Evolutionary conservation across 2,329 filamentous ascomycete species (phyloP).

Genomic region (Alternaria triticina): DNA sequence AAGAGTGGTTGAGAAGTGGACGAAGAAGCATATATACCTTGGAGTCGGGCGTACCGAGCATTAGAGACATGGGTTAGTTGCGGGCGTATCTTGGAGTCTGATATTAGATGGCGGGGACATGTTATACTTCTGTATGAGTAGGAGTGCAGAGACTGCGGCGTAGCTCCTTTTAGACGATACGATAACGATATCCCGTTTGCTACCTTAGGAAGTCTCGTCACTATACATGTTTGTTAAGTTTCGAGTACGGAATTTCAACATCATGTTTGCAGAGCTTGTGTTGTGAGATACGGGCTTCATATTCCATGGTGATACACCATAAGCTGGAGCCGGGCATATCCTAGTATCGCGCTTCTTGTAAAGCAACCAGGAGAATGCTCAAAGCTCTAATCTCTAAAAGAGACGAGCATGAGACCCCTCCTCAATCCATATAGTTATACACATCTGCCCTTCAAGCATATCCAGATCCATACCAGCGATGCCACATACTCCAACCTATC

Average conservation of each 20-base stretch:
- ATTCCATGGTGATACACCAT: not conserved
- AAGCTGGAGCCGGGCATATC: not conserved
- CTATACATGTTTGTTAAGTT: not conserved
- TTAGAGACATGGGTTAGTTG: not conserved
- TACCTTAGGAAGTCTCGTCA: not conserved
- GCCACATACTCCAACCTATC: not conserved
- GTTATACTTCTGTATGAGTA: not conserved
- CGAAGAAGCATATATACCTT: slow-evolving; percentile 9
- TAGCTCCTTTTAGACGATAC: not conserved
- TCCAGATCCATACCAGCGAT: not conserved
- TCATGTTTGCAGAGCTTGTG: not conserved
- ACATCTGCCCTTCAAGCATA: not conserved
- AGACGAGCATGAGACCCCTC: not conserved
- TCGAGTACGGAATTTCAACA: not conserved
- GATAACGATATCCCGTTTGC: not conserved
- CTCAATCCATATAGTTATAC: not conserved
- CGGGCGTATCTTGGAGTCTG: slow-evolving; percentile 1
- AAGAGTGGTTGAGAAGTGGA: not conserved
- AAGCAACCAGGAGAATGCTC: not conserved
- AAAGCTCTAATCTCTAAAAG: not conserved
- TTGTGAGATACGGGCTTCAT: not conserved
- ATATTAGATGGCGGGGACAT: not conserved
- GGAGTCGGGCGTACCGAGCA: slow-evolving; percentile 9
- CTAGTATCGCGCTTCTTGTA: not conserved
- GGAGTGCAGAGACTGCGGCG: not conserved